Percentiles rank a stretch among this genome's conserved stretches.
Conservation (phyloP, 805 yeast species). For the Teunomyces cretensis region DNA sequence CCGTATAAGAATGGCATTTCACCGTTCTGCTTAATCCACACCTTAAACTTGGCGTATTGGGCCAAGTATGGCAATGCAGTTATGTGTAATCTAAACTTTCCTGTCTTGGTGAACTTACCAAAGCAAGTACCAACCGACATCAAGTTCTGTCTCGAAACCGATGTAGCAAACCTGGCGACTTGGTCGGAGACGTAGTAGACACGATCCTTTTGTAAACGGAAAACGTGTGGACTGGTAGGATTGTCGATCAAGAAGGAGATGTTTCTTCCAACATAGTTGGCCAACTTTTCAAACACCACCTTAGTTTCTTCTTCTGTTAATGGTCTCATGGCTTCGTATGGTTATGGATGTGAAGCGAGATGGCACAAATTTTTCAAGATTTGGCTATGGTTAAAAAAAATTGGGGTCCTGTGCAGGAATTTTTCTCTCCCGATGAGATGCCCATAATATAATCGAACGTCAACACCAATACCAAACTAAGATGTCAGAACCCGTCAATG, state of each 20-base stretch:
- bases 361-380: constrained; percentile 7
- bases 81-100: constrained; percentile 91
- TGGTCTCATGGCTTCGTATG: constrained; percentile 65
- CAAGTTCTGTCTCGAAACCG: constrained; percentile 82
- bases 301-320: constrained; percentile 96
- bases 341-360: not conserved
- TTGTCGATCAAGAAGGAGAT: constrained; percentile 85
- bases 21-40: constrained; percentile 96
- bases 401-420: not conserved
- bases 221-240: constrained; percentile 85
- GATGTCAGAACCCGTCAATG: constrained; percentile 3
- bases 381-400: not conserved
- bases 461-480: not conserved
- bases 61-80: constrained; percentile 85
- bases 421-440: constrained; percentile 2
- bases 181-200: constrained; percentile 89
- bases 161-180: constrained; percentile 83
- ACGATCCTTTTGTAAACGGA: constrained; percentile 93
- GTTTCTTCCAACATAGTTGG: constrained; percentile 95
- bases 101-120: constrained; percentile 97
- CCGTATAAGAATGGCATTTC: constrained; percentile 98
- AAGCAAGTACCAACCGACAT: constrained; percentile 93
- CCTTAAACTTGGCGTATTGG: constrained; percentile 85
- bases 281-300: constrained; percentile 92
- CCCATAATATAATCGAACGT: not conserved